phyloP scores from a whole-genome alignment of 805 yeast species.

The Diddensiella caesifluorescens region DNA sequence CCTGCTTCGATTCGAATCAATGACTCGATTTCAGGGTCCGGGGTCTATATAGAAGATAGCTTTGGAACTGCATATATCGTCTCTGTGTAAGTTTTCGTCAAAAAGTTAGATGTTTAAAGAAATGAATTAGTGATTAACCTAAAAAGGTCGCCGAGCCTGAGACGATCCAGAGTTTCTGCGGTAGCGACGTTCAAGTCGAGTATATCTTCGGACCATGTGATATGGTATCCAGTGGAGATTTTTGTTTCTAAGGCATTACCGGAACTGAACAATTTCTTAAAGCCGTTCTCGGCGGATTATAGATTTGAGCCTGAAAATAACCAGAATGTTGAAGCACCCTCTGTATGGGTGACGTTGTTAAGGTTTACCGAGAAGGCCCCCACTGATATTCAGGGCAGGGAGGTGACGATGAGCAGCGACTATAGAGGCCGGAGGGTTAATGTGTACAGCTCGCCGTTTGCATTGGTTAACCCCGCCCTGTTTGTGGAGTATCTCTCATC shows the following conservation, averaged over 20 bases:
- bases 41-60: not conserved
- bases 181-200: no score
- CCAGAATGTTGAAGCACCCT: not conserved
- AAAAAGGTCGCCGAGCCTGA: no score
- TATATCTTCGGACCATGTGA: no score
- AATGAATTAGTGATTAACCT: no score
- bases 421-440: constrained; percentile 9
- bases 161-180: no score
- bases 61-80: not conserved
- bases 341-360: constrained; percentile 3
- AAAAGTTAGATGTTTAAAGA: no score
- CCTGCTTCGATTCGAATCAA: not conserved
- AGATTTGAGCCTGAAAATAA: constrained; percentile 1
- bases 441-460: constrained; percentile 31
- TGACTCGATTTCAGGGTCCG: not conserved
- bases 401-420: not conserved
- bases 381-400: not conserved
- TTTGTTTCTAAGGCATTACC: not conserved
- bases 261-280: constrained; percentile 4
- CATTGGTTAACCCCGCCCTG: constrained; percentile 31
- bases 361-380: not conserved
- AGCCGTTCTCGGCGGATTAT: constrained; percentile 5
- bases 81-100: not conserved
- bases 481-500: constrained; percentile 28
- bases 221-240: constrained; percentile 12